Percentiles rank a stretch among this genome's conserved stretches.
These are phyloP conservation scores for Leccinum longicurvipes DNA, from an alignment of 768 basidiomycete genomes.

Conservation along the genomic window DNA sequence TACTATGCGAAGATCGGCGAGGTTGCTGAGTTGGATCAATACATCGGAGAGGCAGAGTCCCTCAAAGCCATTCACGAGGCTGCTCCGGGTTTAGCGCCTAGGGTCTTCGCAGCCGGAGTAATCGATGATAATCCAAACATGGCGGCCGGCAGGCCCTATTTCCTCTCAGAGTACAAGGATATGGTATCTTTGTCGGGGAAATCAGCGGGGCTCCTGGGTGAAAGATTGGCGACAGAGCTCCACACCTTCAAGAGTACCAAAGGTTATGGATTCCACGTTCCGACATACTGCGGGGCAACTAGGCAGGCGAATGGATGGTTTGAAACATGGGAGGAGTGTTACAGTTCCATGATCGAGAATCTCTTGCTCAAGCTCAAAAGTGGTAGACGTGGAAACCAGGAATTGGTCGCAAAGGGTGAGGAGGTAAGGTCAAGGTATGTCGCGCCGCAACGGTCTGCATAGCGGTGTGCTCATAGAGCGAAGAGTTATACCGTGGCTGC, in stretches of 20 bases:
- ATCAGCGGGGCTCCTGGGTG: slow-evolving; percentile 51
- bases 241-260: slow-evolving; percentile 51
- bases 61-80: slow-evolving; percentile 58
- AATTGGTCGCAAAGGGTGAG: slow-evolving; percentile 51
- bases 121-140: slow-evolving; percentile 24
- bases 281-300: slow-evolving; percentile 76
- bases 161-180: slow-evolving; percentile 74
- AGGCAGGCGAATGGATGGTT: slow-evolving; percentile 72
- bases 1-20: slow-evolving; percentile 67
- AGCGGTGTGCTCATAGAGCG: slow-evolving; percentile 5
- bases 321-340: slow-evolving; percentile 69
- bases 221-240: slow-evolving; percentile 63
- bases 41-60: slow-evolving; percentile 64
- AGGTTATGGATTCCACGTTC: slow-evolving; percentile 68
- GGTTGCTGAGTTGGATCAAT: slow-evolving; percentile 57
- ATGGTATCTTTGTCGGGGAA: slow-evolving; percentile 44
- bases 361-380: slow-evolving; percentile 46
- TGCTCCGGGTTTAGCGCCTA: slow-evolving; percentile 67
- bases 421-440: slow-evolving; percentile 47
- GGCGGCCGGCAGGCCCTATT: slow-evolving; percentile 48
- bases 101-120: slow-evolving; percentile 48
- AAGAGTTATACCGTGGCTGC: slow-evolving; percentile 72
- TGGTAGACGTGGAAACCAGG: slow-evolving; percentile 39
- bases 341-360: slow-evolving; percentile 55
- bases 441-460: not conserved